Evolutionary conservation across 176 grass and related monocot genomes (phyloP).

Genomic region (Aegilops sharonensis): DNA sequence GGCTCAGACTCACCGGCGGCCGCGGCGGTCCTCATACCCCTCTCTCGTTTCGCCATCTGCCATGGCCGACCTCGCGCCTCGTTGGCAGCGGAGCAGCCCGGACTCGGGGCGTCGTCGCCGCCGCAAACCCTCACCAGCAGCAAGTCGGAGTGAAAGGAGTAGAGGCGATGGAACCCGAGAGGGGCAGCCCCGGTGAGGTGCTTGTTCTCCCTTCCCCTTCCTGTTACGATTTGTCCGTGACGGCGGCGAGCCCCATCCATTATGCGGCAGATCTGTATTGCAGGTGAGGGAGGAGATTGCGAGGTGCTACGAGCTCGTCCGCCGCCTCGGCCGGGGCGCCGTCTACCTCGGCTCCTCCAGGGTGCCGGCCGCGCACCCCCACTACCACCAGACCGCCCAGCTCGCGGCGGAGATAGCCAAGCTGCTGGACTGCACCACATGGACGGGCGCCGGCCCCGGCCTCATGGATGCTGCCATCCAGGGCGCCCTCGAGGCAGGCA

Average conservation of each 20-base stretch:
- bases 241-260: neutral
- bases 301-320: constrained; percentile 74
- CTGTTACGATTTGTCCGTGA: neutral
- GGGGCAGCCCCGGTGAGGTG: constrained; percentile 49
- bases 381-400: constrained; percentile 63
- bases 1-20: neutral
- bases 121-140: neutral
- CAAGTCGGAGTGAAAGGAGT: neutral
- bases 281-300: constrained; percentile 84
- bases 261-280: neutral
- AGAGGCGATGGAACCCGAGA: constrained; percentile 7
- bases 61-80: neutral
- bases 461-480: constrained; percentile 79
- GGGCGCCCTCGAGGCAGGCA: constrained; percentile 65
- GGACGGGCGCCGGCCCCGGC: constrained; percentile 73
- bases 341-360: constrained; percentile 83
- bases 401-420: constrained; percentile 64
- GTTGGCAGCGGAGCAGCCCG: neutral
- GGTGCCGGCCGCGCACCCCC: constrained; percentile 45
- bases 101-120: neutral
- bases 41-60: neutral
- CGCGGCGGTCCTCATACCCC: neutral
- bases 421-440: constrained; percentile 81
- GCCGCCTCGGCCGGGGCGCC: constrained; percentile 67
- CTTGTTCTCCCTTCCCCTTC: neutral